Evolutionary conservation across 2,329 filamentous ascomycete species (phyloP), one percentile per base, ranked within the genome.

Genomic region (Graphiopsis chlorocephala): DNA sequence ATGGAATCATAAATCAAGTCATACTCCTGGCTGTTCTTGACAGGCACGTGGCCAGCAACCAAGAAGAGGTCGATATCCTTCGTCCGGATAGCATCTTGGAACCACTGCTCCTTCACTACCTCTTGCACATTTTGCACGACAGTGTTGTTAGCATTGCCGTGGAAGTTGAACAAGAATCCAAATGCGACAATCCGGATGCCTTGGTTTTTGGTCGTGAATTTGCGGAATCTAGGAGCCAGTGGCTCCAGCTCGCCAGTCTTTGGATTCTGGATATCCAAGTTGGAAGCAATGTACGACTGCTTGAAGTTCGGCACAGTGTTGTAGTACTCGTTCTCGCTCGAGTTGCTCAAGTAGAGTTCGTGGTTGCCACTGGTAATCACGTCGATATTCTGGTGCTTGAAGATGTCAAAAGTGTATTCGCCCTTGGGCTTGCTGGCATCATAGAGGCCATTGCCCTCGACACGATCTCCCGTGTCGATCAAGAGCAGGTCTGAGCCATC

Each of bases 161-260:
- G 91, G 72, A 99, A 99, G 78, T 99, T 88, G 77, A 97, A 99
- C 3, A 99, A 80, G 77, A 99, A 98, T 2, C 95, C 95, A 76
- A 99, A 93, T 0, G 94, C 91, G 57, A 96, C 82, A 65, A 99
- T 87, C 17, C 90, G 86, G 66, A 97, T 88, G 4, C 90, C 90
- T 70, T 92, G 91, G 69, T 96, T 92, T 81, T 93, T 93, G 6
- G 95, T 99, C 64, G 86, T 93, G 78, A 99, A 97, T 74, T 92
- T 95, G 75, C 90, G 89, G 78, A 89, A 98, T 12, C 93, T 86
- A 71, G 88, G 88, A 7, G 93, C 92, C 71, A 97, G 85, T 1
- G 93, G 90, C 60, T 90, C 85, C 48, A 86, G 82, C 68, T 91
- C 83, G 20, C 90, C 89, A 0, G 89, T 90, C 64, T 86, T 81